Conservation (phyloP, 176 grass and related monocot species). For the Puccinellia tenuiflora region DNA sequence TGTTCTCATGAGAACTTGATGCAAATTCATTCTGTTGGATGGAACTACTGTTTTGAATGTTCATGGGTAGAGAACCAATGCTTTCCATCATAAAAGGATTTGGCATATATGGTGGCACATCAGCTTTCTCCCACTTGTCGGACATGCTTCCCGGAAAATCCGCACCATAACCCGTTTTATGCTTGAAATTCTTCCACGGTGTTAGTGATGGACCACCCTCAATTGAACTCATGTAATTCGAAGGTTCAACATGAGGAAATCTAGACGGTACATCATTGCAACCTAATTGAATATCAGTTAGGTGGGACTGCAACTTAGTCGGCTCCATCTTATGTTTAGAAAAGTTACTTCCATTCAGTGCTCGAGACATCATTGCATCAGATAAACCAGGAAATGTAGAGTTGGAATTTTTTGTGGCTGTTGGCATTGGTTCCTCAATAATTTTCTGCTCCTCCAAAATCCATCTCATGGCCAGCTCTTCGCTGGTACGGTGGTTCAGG, state of each 20-base stretch:
- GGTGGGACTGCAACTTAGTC: constrained; percentile 63
- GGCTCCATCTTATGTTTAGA: constrained; percentile 63
- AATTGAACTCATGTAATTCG: constrained; percentile 38
- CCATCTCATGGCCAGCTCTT: constrained; percentile 92
- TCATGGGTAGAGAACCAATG: constrained; percentile 38
- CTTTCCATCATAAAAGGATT: constrained; percentile 53
- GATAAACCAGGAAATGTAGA: constrained; percentile 62
- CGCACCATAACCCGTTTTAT: constrained; percentile 36
- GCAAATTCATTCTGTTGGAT: constrained; percentile 45
- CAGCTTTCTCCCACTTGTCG: constrained; percentile 52
- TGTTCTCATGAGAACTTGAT: constrained; percentile 34
- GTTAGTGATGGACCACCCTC: constrained; percentile 39
- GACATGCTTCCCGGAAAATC: constrained; percentile 35
- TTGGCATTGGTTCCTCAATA: constrained; percentile 60
- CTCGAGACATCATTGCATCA: constrained; percentile 87
- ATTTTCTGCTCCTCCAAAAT: constrained; percentile 81
- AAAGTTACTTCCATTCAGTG: constrained; percentile 74
- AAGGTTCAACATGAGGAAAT: constrained; percentile 49
- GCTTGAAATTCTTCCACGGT: constrained; percentile 48
- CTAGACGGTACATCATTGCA: constrained; percentile 58
- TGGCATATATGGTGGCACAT: constrained; percentile 56
- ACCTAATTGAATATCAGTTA: constrained; percentile 93
- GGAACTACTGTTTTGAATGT: constrained; percentile 30
- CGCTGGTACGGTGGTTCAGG: constrained; percentile 53
- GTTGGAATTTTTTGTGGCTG: constrained; percentile 48